Evolutionary conservation across 176 grass and related monocot genomes (phyloP), one percentile per base, ranked within the genome.

Genomic region (Oryza australiensis): DNA sequence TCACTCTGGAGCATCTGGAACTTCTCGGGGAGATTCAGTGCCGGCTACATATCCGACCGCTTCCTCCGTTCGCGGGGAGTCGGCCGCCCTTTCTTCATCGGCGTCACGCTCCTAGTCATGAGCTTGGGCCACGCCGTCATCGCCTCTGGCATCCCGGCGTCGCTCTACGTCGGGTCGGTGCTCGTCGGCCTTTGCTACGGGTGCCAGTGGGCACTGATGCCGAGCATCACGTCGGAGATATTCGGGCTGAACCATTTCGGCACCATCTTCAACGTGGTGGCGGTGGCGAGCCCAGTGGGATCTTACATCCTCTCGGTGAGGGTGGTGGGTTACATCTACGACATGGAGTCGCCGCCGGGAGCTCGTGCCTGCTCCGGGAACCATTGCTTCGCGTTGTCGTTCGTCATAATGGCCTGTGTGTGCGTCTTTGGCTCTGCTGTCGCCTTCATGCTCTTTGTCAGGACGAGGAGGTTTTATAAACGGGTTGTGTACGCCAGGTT

Each of bases 1-100:
- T 95, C 90, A 4, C 67, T 95, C 3, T 95, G 90, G 90, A 92
- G 85, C 68, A 92, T 95, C 41, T 95, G 87, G 93, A 95, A 90
- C 80, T 95, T 95, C 68, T 77, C 91, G 1, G 93, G 93, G 15
- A 83, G 90, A 53, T 92, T 92, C 14, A 86, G 87, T 3, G 85
- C 87, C 12, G 93, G 90, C 76, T 84, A 84, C 79, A 29, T 88
- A 24, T 92, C 87, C 0, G 90, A 92, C 27, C 81, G 90, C 70
- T 90, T 90, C 70, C 89, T 95, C 15, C 78, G 64, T 23, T 35
- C 10, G 18, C 74, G 68, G 64, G 66, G 66, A n/a, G 3, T 68
- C 2, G 65, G 65, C 7, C 14, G 93, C 33, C 90, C 89, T 10
- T 76, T 92, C 70, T 90, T 91, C 75, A 89, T 95, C 22, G 70